Base-by-base conservation (phyloP, 2,329 filamentous ascomycete species). In the Lecanoromycetidae sp. region DNA sequence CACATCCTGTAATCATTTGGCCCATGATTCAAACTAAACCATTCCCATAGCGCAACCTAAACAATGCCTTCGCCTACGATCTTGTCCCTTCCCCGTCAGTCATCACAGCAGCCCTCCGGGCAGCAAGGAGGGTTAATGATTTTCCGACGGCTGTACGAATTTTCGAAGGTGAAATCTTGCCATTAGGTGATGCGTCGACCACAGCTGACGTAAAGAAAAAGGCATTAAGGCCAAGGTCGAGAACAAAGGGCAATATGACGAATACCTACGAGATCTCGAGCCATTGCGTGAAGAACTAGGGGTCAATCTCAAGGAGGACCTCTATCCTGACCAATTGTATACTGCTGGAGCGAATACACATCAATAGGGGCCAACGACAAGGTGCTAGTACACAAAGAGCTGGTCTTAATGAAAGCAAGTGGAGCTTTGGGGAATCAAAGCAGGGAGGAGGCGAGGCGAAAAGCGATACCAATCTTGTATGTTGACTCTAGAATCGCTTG, bases 11-110 rank as follows among this genome's bases (percentile, higher is more conserved):
- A n/a, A n/a, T n/a, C n/a, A n/a, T n/a, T 13, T 26, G 20, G 9
- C 10, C 27, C n/a, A 41, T 5, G 1, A 6, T 19, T 32, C 22
- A 12, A 5, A 10, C 23, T 17, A n/a, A 20, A 23, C 39, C 23
- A 27, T 38, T 40, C 17, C 39, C 13, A 56, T 63, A 87, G 78
- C 85, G 87, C 70, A 94, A 94, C 75, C 77, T 94, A 64, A 98
- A 98, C 82, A 98, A 98, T 75, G 90, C 87, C 66, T 98, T 98
- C 72, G 91, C 91, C 65, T 98, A 98, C 82, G 91, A 98, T 81
- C 83, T 98, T 63, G 91, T 98, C 57, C 91, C 93, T 63, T 91
- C 90, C 36, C 81, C 90, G 56, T 80, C 85, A 58, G 91, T 98
- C 65, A 78, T 95, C 68, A 79, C 79, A 61, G 88, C 91, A 61